Evolutionary conservation across 2,329 filamentous ascomycete species (phyloP), one percentile per base, ranked within the genome.

Genomic region (Elsinoe necatrix): DNA sequence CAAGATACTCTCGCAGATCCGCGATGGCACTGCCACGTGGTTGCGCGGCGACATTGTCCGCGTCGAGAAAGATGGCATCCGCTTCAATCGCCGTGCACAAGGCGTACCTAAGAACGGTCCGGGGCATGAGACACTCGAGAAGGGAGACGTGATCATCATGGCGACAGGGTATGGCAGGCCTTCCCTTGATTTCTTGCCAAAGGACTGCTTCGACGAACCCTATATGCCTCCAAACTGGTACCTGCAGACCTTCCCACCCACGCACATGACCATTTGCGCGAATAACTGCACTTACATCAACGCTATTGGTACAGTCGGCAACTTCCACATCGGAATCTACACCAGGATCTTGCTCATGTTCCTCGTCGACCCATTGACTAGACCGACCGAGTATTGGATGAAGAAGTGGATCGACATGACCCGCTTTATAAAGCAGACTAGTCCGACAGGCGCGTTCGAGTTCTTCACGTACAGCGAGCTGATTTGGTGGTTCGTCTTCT

Each of bases 311-410:
- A 86, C 85, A 0, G 87, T 93, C 1, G 86, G 89, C 0, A 91
- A 93, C 69, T 92, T 87, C 79, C 89, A 95, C 65, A 92, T 95
- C 45, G 89, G 89, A 3, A 92, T 95, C 64, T 95, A 93, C 72
- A 95, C 88, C 0, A 79, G 89, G 4, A 86, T 95, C 61, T 74
- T 95, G 5, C 80, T 95, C 63, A 92, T 93, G 87, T 93, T 93
- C 67, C 77, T 95, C 56, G 77, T 85, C 12, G 89, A 95, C 64
- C 88, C 88, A 0, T 72, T 92, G 20, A 84, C 87, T 0, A 79
- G 86, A 0, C 89, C 89, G 0, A 80, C 78, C 2, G 76, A 83
- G 4, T 81, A 79, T 61, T 85, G 86, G 81, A 95, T 93, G 87
- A 79, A 86, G 71, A 77, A 82, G 21, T 95, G 89, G 89, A 90